Percentiles rank a stretch among this genome's conserved stretches.
Evolutionary conservation across 352 stramenopile species (phyloP).

Genomic region (Phytophthora quininea): DNA sequence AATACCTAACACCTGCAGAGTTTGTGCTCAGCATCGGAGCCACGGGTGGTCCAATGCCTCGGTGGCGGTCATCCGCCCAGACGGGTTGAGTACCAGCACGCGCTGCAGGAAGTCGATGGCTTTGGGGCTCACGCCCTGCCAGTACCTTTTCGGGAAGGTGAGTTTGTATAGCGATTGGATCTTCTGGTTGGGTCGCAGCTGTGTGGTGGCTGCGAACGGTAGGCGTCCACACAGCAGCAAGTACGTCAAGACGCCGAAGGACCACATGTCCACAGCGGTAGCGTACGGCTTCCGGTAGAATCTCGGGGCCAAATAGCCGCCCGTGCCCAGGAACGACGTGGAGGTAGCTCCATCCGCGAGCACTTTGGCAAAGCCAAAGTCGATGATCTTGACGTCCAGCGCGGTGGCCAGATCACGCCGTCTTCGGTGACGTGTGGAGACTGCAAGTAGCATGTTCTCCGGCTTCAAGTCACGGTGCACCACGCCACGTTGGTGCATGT

Average conservation of each 20-base stretch:
- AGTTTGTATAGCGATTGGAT: slow-evolving; percentile 69
- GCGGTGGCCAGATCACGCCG: slow-evolving; percentile 9
- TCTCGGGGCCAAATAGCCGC: slow-evolving; percentile 98
- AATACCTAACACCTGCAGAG: slow-evolving; percentile 26
- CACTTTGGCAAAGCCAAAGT: slow-evolving; percentile 98
- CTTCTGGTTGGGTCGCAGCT: slow-evolving; percentile 65
- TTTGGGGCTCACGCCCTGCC: slow-evolving; percentile 59
- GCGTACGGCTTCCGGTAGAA: slow-evolving; percentile 96
- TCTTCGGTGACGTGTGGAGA: slow-evolving; percentile 27
- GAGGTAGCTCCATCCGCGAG: slow-evolving; percentile 56
- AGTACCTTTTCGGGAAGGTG: slow-evolving; percentile 80
- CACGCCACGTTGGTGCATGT: slow-evolving; percentile 77
- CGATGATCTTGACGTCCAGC: slow-evolving; percentile 96
- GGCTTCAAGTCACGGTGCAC: slow-evolving; percentile 80
- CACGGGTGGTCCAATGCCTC: slow-evolving; percentile 65
- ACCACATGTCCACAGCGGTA: slow-evolving; percentile 96
- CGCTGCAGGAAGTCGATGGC: slow-evolving; percentile 66
- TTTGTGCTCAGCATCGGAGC: slow-evolving; percentile 34
- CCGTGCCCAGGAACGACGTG: slow-evolving; percentile 80
- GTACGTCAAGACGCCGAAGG: slow-evolving; percentile 96
- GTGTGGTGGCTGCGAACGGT: slow-evolving; percentile 65
- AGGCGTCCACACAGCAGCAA: slow-evolving; percentile 96
- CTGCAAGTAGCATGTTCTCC: slow-evolving; percentile 74
- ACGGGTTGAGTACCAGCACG: slow-evolving; percentile 68
- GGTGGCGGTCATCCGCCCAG: slow-evolving; percentile 49